These are phyloP conservation scores for Botryobasidium botryosum DNA, from an alignment of 768 basidiomycete species.

Conservation along the genomic window DNA sequence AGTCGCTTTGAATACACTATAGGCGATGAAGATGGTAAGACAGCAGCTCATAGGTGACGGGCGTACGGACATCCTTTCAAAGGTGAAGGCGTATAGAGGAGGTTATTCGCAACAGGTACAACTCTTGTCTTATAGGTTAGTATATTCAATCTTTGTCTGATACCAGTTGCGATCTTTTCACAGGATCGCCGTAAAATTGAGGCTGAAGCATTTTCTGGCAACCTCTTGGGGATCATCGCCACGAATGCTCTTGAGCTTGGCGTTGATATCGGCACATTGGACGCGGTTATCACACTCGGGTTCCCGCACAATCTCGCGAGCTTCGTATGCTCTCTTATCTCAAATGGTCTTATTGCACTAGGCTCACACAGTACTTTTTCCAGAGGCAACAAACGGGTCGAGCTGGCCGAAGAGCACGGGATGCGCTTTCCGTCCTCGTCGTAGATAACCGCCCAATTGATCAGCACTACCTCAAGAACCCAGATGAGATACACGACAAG, in stretches of 20 bases:
- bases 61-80: conserved; percentile 52
- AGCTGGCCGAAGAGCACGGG: conserved; percentile 65
- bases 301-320: conserved; percentile 69
- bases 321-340: conserved; percentile 31
- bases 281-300: conserved; percentile 78
- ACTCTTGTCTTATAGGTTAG: neutral
- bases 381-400: conserved; percentile 82
- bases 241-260: conserved; percentile 86
- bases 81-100: conserved; percentile 71
- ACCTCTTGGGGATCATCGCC: conserved; percentile 69
- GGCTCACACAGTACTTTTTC: neutral
- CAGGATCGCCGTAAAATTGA: conserved; percentile 76
- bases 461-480: conserved; percentile 51
- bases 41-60: conserved; percentile 57
- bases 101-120: conserved; percentile 59
- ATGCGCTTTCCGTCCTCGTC: conserved; percentile 61
- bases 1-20: too few relatives aligned
- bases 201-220: conserved; percentile 69
- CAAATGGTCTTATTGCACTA: neutral
- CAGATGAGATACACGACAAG: conserved; percentile 51
- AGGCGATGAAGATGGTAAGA: conserved; percentile 18
- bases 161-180: neutral
- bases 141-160: neutral
- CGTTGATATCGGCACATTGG: conserved; percentile 78
- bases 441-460: conserved; percentile 55